Evolutionary conservation across 2,329 filamentous ascomycete species (phyloP).

Genomic region (Colletotrichum liaoningense): DNA sequence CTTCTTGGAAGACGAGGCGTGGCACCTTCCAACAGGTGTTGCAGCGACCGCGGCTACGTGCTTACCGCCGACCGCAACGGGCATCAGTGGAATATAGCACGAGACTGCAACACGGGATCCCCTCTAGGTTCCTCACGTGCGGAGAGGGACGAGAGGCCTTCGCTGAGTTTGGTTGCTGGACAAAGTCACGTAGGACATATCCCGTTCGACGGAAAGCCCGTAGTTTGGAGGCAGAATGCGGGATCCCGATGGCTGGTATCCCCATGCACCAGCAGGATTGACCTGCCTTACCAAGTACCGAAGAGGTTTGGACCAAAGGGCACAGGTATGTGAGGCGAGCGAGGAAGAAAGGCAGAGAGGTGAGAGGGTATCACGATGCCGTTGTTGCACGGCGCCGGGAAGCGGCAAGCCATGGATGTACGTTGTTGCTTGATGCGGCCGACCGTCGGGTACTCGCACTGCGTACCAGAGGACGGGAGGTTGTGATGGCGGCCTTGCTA

Average conservation of each 20-base stretch:
- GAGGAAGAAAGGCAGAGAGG: not conserved
- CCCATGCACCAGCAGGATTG: not conserved
- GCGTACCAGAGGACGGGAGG: not conserved
- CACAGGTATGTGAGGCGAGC: not conserved
- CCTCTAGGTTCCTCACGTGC: not conserved
- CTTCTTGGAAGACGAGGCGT: not conserved
- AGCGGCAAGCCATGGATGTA: not conserved
- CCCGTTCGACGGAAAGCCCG: not conserved
- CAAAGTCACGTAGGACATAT: not conserved
- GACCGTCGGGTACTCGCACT: not conserved
- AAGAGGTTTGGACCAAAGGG: not conserved
- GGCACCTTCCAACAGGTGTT: not conserved
- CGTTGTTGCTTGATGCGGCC: not conserved
- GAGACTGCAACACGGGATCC: not conserved
- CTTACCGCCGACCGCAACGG: not conserved
- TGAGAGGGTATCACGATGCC: constrained; percentile 15
- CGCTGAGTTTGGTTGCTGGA: not conserved
- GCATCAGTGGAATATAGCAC: not conserved
- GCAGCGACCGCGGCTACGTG: too few relatives aligned
- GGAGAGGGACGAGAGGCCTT: not conserved
- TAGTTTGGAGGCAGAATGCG: not conserved
- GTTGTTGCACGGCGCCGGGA: constrained; percentile 9
- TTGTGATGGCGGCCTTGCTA: constrained; percentile 4
- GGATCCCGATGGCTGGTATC: not conserved
- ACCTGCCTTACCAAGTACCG: not conserved